These are phyloP conservation scores for Glycine tomentella DNA, from an alignment of 306 rosid species.

Conservation along the genomic window DNA sequence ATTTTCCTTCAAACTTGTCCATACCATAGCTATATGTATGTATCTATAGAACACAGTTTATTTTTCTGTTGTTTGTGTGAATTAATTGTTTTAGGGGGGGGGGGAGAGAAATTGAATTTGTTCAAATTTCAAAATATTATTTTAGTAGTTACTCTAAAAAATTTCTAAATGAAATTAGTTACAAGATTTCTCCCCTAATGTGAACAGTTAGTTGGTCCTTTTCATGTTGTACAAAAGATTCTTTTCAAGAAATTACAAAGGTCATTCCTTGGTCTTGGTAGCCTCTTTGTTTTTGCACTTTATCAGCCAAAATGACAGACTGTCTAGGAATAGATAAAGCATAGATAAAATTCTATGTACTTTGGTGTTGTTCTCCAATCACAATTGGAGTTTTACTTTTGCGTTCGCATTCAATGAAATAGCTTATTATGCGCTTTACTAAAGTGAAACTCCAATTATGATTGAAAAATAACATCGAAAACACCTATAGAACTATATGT, in stretches of 20 bases:
- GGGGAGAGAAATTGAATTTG: background rate
- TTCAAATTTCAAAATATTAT: constrained; percentile 26
- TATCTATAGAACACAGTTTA: background rate
- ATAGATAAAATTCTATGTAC: too few species aligned
- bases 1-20: constrained; percentile 23
- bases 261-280: constrained; percentile 15
- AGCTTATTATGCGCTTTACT: too few species aligned
- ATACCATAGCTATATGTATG: background rate
- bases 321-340: too few species aligned
- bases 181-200: background rate
- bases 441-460: too few species aligned
- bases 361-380: too few species aligned
- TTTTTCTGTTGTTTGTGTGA: background rate
- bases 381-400: too few species aligned
- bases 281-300: constrained; percentile 31
- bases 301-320: constrained; percentile 1
- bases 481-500: too few species aligned
- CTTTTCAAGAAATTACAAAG: constrained; percentile 39
- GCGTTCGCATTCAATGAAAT: too few species aligned
- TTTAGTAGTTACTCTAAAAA: background rate
- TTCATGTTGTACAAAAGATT: constrained; percentile 42
- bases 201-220: constrained; percentile 19
- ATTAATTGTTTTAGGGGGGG: constrained; percentile 14
- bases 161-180: background rate
- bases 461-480: too few species aligned